phyloP scores from a whole-genome alignment of 345 rosid species.

The Xanthoceras sorbifolium region DNA sequence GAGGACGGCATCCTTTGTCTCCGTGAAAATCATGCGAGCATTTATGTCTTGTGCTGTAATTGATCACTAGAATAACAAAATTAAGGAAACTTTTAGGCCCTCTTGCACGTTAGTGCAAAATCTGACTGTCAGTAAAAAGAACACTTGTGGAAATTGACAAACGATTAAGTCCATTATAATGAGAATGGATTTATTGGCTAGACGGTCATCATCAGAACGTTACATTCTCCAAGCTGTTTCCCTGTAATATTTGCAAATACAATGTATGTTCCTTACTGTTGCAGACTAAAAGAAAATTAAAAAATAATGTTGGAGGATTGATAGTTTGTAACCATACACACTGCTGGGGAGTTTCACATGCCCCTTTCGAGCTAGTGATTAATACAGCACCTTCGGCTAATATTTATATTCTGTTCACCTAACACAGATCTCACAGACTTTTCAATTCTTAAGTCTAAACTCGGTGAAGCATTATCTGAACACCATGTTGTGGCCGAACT shows the following conservation, averaged over 20 bases:
- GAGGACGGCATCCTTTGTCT: background rate
- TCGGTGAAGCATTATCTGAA: constrained; percentile 26
- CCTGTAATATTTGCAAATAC: background rate
- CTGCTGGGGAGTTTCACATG: background rate
- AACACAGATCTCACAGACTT: background rate
- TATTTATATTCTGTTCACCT: background rate
- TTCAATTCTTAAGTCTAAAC: too few relatives aligned
- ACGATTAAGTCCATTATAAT: background rate
- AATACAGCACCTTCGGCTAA: background rate
- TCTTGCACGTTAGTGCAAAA: background rate
- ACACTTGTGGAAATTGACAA: background rate
- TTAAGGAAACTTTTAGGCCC: background rate
- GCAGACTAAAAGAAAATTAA: too few relatives aligned
- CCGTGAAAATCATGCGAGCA: background rate
- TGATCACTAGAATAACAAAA: background rate
- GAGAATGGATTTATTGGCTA: background rate
- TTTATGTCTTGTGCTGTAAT: background rate
- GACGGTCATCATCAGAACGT: background rate
- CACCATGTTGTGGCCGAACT: constrained; percentile 30
- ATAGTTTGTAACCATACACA: background rate
- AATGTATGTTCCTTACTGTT: background rate
- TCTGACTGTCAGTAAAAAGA: background rate
- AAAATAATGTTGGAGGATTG: too few relatives aligned
- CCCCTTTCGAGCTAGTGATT: background rate
- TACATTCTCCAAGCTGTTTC: background rate